Percentiles rank a stretch among this genome's conserved stretches.
These are phyloP conservation scores for Candida ficus DNA, from an alignment of 805 yeast species.

Conservation along the genomic window DNA sequence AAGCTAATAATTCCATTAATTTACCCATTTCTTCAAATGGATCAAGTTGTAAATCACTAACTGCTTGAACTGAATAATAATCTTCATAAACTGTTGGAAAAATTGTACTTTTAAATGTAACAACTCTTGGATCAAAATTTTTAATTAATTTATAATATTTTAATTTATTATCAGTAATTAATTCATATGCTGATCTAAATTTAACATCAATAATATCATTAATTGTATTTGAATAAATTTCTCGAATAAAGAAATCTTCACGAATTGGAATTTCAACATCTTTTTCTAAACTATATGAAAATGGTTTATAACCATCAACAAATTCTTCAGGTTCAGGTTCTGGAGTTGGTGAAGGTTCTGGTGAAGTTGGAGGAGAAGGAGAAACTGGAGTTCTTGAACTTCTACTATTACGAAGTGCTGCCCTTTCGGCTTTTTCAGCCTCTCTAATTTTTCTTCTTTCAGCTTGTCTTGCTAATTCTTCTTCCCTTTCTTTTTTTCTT, in stretches of 20 bases:
- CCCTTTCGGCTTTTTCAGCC: constrained; percentile 5
- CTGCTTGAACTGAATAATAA: constrained; percentile 42
- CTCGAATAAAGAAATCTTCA: constrained; percentile 28
- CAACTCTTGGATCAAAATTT: constrained; percentile 21
- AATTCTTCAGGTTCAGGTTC: constrained; percentile 6
- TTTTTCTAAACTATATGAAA: constrained; percentile 13
- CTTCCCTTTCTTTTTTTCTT: constrained; percentile 3
- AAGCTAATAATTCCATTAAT: constrained; percentile 38
- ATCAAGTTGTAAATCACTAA: constrained; percentile 49
- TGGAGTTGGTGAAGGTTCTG: constrained; percentile 1
- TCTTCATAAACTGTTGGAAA: constrained; percentile 46
- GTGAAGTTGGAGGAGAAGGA: not conserved
- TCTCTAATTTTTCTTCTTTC: constrained; percentile 5
- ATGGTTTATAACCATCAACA: constrained; percentile 22
- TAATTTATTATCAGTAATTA: constrained; percentile 14
- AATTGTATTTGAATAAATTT: constrained; percentile 20
- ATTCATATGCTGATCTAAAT: constrained; percentile 17
- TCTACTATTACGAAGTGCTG: not conserved
- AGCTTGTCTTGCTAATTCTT: constrained; percentile 2
- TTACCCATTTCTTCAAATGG: constrained; percentile 60
- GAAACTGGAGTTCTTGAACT: not conserved
- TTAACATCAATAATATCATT: constrained; percentile 13
- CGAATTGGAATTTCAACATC: constrained; percentile 22
- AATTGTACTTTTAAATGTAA: constrained; percentile 26
- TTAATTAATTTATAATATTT: constrained; percentile 26